Percentiles rank a stretch among this genome's conserved stretches.
Conservation (phyloP, 202 grass and related monocot species). For the Bolboschoenoplectus hybrid region DNA sequence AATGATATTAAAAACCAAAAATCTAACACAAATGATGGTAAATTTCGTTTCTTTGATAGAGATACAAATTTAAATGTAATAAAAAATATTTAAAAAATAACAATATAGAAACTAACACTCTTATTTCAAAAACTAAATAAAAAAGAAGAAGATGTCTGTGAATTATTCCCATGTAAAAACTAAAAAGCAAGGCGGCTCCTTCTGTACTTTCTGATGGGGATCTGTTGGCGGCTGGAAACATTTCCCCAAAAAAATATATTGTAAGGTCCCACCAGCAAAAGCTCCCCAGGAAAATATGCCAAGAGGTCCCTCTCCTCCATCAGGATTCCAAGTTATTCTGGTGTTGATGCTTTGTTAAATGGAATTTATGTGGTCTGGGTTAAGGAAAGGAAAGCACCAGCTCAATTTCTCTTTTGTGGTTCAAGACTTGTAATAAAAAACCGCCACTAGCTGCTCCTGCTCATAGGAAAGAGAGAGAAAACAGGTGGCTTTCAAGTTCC, state of each 20-base stretch:
- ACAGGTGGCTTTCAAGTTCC: not conserved
- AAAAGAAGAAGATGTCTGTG: too few species aligned
- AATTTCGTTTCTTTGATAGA: too few species aligned
- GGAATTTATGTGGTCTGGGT: conserved; percentile 31
- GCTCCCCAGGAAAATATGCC: conserved; percentile 22
- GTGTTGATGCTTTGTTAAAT: conserved; percentile 25
- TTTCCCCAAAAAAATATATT: not conserved
- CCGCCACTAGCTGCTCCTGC: not conserved
- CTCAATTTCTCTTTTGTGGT: conserved; percentile 23
- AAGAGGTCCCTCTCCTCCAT: conserved; percentile 25
- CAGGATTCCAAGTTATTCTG: conserved; percentile 19
- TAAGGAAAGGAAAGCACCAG: conserved; percentile 23
- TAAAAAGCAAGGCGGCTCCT: not conserved
- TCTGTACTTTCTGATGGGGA: not conserved
- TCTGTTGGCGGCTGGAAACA: not conserved
- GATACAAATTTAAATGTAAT: too few species aligned
- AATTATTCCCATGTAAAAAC: not conserved
- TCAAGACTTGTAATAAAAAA: not conserved
- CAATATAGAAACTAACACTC: too few species aligned
- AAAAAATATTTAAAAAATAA: too few species aligned
- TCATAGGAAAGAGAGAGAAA: not conserved
- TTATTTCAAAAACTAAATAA: too few species aligned
- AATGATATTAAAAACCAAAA: not conserved
- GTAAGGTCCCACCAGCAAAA: conserved; percentile 2
- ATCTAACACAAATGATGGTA: too few species aligned